Percentiles rank a stretch among this genome's conserved stretches.
Evolutionary conservation across 148 eudicot species (phyloP).

Genomic region (Gaultheria prostrata): DNA sequence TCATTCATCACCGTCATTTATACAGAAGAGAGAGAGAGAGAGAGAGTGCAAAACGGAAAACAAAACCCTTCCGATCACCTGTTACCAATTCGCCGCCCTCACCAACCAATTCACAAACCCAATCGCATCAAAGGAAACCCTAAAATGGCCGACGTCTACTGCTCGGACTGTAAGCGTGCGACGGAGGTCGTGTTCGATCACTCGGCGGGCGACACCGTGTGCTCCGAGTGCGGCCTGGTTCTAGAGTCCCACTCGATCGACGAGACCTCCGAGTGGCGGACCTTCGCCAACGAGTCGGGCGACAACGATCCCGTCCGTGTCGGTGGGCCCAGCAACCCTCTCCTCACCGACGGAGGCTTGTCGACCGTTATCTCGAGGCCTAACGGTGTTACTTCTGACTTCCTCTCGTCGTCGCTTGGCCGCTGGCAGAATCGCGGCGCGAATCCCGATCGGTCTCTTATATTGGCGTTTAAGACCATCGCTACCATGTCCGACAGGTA

Average conservation of each 20-base stretch:
- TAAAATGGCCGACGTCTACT: slow-evolving; percentile 50
- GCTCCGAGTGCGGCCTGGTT: slow-evolving; percentile 91
- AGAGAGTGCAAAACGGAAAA: neutral
- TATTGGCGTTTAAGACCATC: slow-evolving; percentile 66
- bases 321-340: slow-evolving; percentile 74
- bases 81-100: neutral
- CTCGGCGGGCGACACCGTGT: slow-evolving; percentile 84
- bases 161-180: slow-evolving; percentile 68
- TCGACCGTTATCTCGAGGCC: slow-evolving; percentile 80
- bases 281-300: slow-evolving; percentile 73
- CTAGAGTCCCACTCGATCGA: slow-evolving; percentile 87
- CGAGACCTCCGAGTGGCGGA: slow-evolving; percentile 94
- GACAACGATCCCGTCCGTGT: slow-evolving; percentile 90
- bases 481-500: slow-evolving; percentile 92
- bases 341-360: slow-evolving; percentile 65
- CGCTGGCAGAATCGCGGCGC: slow-evolving; percentile 87
- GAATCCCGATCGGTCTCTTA: slow-evolving; percentile 66
- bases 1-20: no score
- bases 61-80: neutral
- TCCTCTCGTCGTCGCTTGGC: slow-evolving; percentile 57
- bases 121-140: neutral
- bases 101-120: neutral
- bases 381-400: slow-evolving; percentile 64
- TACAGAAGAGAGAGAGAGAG: neutral
- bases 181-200: slow-evolving; percentile 91